Conservation (phyloP, 768 basidiomycete genomes). For the Suillus sp. region DNA sequence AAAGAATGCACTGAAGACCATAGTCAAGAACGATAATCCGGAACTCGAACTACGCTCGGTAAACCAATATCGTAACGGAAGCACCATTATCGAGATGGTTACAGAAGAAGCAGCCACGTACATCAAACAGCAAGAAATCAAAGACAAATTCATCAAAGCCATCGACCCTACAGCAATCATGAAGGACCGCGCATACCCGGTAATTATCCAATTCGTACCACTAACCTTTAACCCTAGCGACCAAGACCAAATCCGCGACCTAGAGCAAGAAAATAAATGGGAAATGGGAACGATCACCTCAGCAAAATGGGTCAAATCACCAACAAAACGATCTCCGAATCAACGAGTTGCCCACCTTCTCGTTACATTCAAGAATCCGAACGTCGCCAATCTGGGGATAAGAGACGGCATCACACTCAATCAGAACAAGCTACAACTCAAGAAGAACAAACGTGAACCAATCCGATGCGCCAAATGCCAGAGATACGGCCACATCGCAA, state of each 20-base stretch:
- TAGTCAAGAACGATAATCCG: not conserved
- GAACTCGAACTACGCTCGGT: not conserved
- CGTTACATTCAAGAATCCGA: not conserved
- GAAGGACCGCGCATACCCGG: conserved; percentile 6
- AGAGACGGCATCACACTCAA: conserved; percentile 21
- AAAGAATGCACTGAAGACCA: not conserved
- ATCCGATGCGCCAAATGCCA: not conserved
- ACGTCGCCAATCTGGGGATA: conserved; percentile 28
- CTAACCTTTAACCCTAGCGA: conserved; percentile 17
- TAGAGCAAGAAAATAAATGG: conserved; percentile 3
- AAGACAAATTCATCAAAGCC: conserved; percentile 11
- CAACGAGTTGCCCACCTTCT: not conserved
- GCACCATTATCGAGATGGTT: conserved; percentile 16
- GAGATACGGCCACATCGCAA: not conserved
- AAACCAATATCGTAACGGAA: not conserved
- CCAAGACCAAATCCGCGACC: fast-evolving
- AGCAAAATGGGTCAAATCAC: conserved; percentile 8
- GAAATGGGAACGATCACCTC: not conserved
- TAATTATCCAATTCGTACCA: conserved; percentile 28
- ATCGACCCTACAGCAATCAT: conserved; percentile 7
- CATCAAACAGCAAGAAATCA: conserved; percentile 14
- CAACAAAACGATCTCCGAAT: fast-evolving
- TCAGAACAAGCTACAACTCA: conserved; percentile 9
- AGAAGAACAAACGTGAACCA: not conserved
- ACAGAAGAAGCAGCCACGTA: conserved; percentile 18